These are phyloP conservation scores for Artemisia annua DNA, from an alignment of 129 eudicot species.

Conservation along the genomic window DNA sequence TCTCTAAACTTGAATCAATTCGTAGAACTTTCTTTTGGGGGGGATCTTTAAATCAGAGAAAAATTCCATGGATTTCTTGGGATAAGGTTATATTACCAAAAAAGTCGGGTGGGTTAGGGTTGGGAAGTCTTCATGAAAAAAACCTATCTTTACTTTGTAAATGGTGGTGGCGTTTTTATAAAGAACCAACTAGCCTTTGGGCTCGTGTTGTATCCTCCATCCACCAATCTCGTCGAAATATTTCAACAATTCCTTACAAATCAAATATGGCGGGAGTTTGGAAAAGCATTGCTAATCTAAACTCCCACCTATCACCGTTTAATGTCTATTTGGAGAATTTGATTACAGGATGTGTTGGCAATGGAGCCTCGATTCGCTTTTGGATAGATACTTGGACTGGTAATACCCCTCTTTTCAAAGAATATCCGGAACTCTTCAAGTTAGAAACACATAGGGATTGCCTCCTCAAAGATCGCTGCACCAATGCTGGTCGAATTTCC, in stretches of 20 bases:
- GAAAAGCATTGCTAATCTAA: background rate
- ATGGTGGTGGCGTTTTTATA: background rate
- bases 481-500: background rate
- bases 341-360: background rate
- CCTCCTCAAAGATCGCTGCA: background rate
- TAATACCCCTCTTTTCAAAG: background rate
- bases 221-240: background rate
- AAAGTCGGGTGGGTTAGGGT: background rate
- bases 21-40: background rate
- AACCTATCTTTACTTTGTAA: background rate
- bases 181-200: background rate
- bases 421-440: background rate
- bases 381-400: background rate
- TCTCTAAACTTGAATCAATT: background rate
- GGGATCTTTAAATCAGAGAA: background rate
- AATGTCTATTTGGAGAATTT: background rate
- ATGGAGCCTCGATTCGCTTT: background rate
- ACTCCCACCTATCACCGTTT: background rate
- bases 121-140: background rate
- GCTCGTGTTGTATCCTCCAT: background rate
- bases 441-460: background rate
- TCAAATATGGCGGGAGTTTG: background rate
- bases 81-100: background rate
- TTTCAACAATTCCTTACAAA: background rate
- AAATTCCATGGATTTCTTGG: background rate